phyloP scores from a whole-genome alignment of 768 basidiomycete genomes.

The Boletus sensibilis region DNA sequence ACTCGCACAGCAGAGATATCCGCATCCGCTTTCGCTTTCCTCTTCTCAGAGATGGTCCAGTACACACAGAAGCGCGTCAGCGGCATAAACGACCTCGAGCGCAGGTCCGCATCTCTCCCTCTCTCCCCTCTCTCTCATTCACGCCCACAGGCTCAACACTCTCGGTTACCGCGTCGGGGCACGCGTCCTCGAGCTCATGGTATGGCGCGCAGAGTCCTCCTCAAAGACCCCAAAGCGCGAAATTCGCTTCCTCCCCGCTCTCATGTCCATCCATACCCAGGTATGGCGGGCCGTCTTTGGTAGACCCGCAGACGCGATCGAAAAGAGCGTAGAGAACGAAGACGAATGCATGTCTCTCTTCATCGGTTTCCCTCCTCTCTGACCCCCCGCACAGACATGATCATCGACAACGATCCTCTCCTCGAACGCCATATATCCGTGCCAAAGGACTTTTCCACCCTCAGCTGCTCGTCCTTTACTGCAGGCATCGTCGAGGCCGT shows the following conservation, averaged over 20 bases:
- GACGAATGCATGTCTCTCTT: constrained; percentile 75
- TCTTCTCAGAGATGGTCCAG: constrained; percentile 91
- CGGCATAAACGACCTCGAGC: constrained; percentile 94
- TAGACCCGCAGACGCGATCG: constrained; percentile 89
- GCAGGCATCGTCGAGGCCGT: constrained; percentile 98
- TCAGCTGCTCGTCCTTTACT: constrained; percentile 96
- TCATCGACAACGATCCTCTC: constrained; percentile 93
- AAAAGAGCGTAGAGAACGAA: constrained; percentile 93
- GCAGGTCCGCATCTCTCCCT: constrained; percentile 54
- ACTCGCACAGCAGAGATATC: constrained; percentile 82
- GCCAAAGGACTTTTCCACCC: constrained; percentile 88
- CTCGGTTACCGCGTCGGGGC: constrained; percentile 91
- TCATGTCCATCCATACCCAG: constrained; percentile 94
- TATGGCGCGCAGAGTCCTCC: constrained; percentile 72
- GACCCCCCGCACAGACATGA: constrained; percentile 70
- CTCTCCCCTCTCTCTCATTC: not conserved
- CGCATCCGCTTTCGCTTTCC: constrained; percentile 78
- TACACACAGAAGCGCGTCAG: constrained; percentile 95
- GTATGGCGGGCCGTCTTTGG: constrained; percentile 95
- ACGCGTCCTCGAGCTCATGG: constrained; percentile 82
- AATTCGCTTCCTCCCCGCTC: constrained; percentile 82
- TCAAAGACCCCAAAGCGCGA: constrained; percentile 93
- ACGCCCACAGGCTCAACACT: constrained; percentile 68
- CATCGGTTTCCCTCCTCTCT: not conserved
- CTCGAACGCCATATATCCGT: constrained; percentile 91